Conservation (phyloP, 805 yeast species). For the Saturnispora kantuleensis region DNA sequence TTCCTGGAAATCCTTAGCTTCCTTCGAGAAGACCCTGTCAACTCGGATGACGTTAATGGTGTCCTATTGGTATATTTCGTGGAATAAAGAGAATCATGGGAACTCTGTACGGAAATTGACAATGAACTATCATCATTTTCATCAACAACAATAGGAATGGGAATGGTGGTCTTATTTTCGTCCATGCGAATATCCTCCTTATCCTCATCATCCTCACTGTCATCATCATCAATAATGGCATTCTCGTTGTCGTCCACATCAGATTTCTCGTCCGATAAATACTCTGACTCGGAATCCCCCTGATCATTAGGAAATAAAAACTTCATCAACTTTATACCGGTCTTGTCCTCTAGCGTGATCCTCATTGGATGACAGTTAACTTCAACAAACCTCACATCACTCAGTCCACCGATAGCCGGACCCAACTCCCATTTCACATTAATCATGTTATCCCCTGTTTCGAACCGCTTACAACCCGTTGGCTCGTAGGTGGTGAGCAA, state of each 20-base stretch:
- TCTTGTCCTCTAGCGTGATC: slow-evolving; percentile 60
- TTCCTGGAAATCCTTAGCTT: not conserved
- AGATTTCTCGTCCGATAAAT: not conserved
- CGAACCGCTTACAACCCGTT: slow-evolving; percentile 12
- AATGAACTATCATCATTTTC: not conserved
- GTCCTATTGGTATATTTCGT: not conserved
- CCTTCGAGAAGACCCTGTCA: not conserved
- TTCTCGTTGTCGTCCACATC: not conserved
- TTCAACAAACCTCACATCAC: slow-evolving; percentile 59
- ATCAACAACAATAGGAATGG: not conserved
- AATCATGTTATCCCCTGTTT: slow-evolving; percentile 26
- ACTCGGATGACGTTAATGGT: not conserved
- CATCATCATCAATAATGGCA: slow-evolving; percentile 1
- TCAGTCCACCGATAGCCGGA: slow-evolving; percentile 83
- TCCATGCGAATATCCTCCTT: not conserved
- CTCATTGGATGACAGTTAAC: slow-evolving; percentile 56
- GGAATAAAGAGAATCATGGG: not conserved
- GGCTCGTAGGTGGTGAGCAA: slow-evolving; percentile 44
- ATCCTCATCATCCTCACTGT: not conserved
- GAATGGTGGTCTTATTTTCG: not conserved
- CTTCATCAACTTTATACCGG: slow-evolving; percentile 51
- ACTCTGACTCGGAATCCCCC: not conserved
- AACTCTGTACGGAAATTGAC: not conserved
- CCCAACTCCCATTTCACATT: slow-evolving; percentile 66
- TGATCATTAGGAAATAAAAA: slow-evolving; percentile 48